Conservation (phyloP, 2,329 filamentous ascomycete species). For the Epichloe sylvatica region DNA sequence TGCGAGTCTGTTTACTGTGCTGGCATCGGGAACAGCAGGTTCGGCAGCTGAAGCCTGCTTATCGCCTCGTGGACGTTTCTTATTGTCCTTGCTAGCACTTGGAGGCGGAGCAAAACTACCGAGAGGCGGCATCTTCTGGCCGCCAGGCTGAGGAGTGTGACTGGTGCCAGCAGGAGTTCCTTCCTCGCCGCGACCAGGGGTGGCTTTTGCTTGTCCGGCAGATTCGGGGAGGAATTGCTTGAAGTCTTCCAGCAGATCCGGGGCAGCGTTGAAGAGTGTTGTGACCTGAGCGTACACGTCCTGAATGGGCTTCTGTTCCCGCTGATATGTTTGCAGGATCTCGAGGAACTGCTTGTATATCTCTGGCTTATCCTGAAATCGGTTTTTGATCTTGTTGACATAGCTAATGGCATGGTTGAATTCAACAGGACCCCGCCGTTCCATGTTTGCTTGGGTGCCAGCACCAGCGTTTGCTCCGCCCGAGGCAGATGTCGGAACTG, state of each 20-base stretch:
- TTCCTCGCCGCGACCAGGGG: slow-evolving; percentile 45
- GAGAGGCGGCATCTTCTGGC: slow-evolving; percentile 77
- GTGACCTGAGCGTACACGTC: slow-evolving; percentile 98
- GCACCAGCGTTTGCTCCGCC: slow-evolving; percentile 48
- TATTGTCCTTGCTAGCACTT: slow-evolving; percentile 77
- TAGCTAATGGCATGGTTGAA: slow-evolving; percentile 99
- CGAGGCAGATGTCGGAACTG: slow-evolving; percentile 41
- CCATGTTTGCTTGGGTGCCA: slow-evolving; percentile 47
- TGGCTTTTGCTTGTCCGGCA: slow-evolving; percentile 37
- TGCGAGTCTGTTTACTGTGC: slow-evolving; percentile 21
- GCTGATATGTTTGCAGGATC: slow-evolving; percentile 94
- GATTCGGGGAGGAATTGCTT: slow-evolving; percentile 97
- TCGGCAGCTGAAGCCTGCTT: slow-evolving; percentile 37
- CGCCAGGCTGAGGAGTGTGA: slow-evolving; percentile 42
- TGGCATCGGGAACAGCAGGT: slow-evolving; percentile 29
- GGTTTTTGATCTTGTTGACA: slow-evolving; percentile 99
- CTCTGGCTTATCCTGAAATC: slow-evolving; percentile 89
- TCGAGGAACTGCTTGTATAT: slow-evolving; percentile 99
- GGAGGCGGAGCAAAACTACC: slow-evolving; percentile 79
- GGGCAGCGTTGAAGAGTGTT: slow-evolving; percentile 79
- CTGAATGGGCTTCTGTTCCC: slow-evolving; percentile 95
- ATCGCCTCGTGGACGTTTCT: slow-evolving; percentile 62
- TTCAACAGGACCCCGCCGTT: slow-evolving; percentile 87
- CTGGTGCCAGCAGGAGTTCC: slow-evolving; percentile 27
- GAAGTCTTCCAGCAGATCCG: slow-evolving; percentile 92